Conservation (phyloP, 2,329 filamentous ascomycete genomes). For the Emergomyces pasteurianus region DNA sequence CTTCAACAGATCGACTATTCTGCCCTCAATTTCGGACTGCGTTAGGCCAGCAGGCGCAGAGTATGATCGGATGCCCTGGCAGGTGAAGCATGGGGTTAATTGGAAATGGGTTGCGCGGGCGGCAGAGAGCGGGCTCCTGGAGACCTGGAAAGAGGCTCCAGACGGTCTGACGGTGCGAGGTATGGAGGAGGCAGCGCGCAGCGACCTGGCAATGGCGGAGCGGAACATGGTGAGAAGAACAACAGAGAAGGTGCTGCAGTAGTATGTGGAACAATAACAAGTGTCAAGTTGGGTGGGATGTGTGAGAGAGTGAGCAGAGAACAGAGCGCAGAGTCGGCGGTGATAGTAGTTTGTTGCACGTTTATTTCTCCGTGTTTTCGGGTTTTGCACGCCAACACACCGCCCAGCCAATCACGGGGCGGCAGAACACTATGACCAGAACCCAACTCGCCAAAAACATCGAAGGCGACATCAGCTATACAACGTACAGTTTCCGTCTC, state of each 20-base stretch:
- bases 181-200: conserved; percentile 43
- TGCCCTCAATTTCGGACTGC: conserved; percentile 76
- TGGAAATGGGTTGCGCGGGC: conserved; percentile 49
- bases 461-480: conserved; percentile 14
- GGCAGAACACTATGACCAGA: conserved; percentile 32
- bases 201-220: conserved; percentile 68
- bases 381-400: conserved; percentile 9
- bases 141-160: conserved; percentile 48
- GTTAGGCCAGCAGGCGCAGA: conserved; percentile 66
- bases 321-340: neutral
- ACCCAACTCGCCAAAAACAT: conserved; percentile 17
- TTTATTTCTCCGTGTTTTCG: conserved; percentile 12
- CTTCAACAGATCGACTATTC: conserved; percentile 84
- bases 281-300: neutral
- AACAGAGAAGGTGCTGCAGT: neutral
- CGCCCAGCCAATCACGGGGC: conserved; percentile 26
- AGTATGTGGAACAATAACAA: neutral
- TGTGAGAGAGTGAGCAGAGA: neutral
- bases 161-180: conserved; percentile 41
- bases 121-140: conserved; percentile 43
- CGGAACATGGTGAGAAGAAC: conserved; percentile 63
- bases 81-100: conserved; percentile 49
- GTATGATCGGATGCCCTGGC: conserved; percentile 70
- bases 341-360: conserved; percentile 3
- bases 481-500: neutral